Base-by-base conservation (phyloP, 2,329 filamentous ascomycete genomes). In the Emergomyces orientalis region DNA sequence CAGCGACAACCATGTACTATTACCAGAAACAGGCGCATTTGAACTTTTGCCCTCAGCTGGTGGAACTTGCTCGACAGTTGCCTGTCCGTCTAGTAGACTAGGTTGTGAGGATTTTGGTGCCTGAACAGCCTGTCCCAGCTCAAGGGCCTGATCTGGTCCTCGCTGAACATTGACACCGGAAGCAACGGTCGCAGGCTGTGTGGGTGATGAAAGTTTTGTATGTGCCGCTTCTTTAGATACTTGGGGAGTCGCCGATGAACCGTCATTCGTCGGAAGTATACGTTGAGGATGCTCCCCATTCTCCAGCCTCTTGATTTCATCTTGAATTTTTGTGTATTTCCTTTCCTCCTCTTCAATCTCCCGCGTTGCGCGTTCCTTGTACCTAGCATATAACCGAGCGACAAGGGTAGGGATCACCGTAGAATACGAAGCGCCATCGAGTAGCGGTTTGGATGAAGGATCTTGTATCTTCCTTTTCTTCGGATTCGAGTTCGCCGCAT, bases 331-430 rank as follows among this genome's bases (percentile, higher is more conserved):
- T 32, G 83, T 81, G 71, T 88, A 88, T 60, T 79, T 81, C 63
- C 80, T 81, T 77, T 97, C 92, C 65, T 94, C 88, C 62, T 88
- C 84, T 63, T 83, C 81, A 64, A 97, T 89, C 69, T 88, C 83
- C 62, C 80, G 78, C n/a, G 91, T 82, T 58, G 88, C 80, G 52
- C 87, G 79, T 55, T 88, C 84, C 66, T 86, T 83, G 73, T 95
- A 97, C 65, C 84, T 82, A 14, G 84, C 81, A 72, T 94, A 95
- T 1, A 96, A 80, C 66, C 87, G 85, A 63, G 87, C 81, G 57
- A 95, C 83, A 54, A 96, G 77, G 34, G 81, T 78, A 0, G 89
- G 88, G 1, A 95, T 80, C 66, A 88, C 85, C 59, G 88, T 84
- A 34, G 82, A 74, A 73, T 91, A 85, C 66, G 86, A 81, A 62